These are phyloP conservation scores for Pseudoperonospora humuli DNA, from an alignment of 352 stramenopile species.

Conservation along the genomic window DNA sequence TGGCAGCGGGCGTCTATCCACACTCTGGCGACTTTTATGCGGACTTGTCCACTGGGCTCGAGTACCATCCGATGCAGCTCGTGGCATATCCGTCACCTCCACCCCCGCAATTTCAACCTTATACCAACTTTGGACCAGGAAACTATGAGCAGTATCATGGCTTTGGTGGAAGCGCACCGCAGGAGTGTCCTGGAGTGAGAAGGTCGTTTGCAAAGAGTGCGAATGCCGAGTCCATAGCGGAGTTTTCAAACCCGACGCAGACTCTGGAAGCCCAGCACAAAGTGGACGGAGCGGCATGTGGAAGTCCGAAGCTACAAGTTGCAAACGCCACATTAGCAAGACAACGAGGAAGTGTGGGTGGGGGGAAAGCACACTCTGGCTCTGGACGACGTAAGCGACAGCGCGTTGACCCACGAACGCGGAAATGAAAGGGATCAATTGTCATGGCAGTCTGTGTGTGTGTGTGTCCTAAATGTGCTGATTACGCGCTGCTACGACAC, in stretches of 20 bases:
- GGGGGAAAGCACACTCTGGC: constrained; percentile 20
- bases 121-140: constrained; percentile 9
- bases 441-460: neutral
- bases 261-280: constrained; percentile 33
- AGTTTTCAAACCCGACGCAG: constrained; percentile 41
- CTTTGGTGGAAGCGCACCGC: constrained; percentile 26
- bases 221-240: constrained; percentile 21
- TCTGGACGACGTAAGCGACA: constrained; percentile 62
- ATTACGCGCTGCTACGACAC: constrained; percentile 1
- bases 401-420: constrained; percentile 42
- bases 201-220: constrained; percentile 45
- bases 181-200: constrained; percentile 44
- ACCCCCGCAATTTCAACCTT: constrained; percentile 20
- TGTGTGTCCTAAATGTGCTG: neutral
- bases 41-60: constrained; percentile 7
- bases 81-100: constrained; percentile 18
- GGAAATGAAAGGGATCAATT: constrained; percentile 23
- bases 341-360: constrained; percentile 15
- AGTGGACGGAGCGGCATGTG: constrained; percentile 46
- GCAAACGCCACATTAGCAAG: constrained; percentile 11
- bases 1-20: constrained; percentile 9
- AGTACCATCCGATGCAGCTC: constrained; percentile 28
- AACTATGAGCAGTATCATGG: constrained; percentile 22
- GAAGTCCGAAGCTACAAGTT: constrained; percentile 46
- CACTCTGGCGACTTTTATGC: constrained; percentile 10